Conservation (phyloP, 768 basidiomycete genomes). For the Boletus pseudo-olivaceus region DNA sequence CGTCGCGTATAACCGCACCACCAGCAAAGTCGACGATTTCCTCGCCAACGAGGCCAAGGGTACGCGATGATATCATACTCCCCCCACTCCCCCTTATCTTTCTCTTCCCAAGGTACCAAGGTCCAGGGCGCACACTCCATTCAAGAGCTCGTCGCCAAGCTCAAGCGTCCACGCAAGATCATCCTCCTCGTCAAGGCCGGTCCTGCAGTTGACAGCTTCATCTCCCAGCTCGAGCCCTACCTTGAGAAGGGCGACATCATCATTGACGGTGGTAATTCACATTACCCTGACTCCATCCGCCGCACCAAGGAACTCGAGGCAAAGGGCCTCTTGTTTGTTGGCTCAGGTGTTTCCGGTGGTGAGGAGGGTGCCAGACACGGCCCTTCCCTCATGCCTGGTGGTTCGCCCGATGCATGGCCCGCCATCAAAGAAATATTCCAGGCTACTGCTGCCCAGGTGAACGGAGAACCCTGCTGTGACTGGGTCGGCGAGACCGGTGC, state of each 20-base stretch:
- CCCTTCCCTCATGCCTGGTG: constrained; percentile 99
- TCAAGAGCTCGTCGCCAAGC: constrained; percentile 85
- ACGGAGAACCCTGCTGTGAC: constrained; percentile 97
- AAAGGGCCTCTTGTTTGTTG: constrained; percentile 95
- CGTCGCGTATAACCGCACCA: constrained; percentile 95
- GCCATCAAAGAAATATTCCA: constrained; percentile 99
- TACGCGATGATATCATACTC: constrained; percentile 39
- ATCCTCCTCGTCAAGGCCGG: constrained; percentile 99
- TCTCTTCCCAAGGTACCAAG: constrained; percentile 69
- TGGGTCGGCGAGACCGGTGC: constrained; percentile 97
- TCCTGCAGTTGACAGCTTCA: constrained; percentile 93
- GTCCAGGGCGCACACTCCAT: constrained; percentile 93
- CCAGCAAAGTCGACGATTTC: constrained; percentile 93
- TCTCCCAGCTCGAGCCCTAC: constrained; percentile 79
- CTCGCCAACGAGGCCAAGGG: constrained; percentile 98
- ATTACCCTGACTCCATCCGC: constrained; percentile 97
- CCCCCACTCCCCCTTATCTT: constrained; percentile 18
- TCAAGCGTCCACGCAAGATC: constrained; percentile 95
- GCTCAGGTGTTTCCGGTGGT: constrained; percentile 98
- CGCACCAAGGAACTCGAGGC: constrained; percentile 88
- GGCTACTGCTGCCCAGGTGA: constrained; percentile 90
- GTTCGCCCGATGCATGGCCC: constrained; percentile 91
- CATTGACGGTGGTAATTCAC: constrained; percentile 99
- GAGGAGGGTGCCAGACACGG: constrained; percentile 98
- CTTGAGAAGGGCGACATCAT: constrained; percentile 97